phyloP scores from a whole-genome alignment of 225 moss, liverwort and hornwort genomes.

The Marchantia polymorpha region DNA sequence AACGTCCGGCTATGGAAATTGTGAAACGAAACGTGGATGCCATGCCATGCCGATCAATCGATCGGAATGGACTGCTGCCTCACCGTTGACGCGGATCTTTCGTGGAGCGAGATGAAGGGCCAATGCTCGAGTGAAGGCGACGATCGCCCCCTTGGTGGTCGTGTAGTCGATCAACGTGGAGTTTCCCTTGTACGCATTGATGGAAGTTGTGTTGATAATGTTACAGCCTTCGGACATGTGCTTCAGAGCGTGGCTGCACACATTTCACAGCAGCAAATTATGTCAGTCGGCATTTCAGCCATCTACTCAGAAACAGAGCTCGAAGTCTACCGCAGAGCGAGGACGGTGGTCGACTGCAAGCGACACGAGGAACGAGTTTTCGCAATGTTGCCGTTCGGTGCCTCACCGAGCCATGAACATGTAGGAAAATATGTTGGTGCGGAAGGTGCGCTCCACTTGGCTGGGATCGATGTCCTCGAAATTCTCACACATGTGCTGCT shows the following conservation, averaged over 20 bases:
- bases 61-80: background rate
- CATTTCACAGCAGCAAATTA: background rate
- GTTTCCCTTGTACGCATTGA: constrained; percentile 85
- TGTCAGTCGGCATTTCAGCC: too few relatives aligned
- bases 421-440: constrained; percentile 73
- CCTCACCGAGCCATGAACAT: constrained; percentile 60
- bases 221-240: constrained; percentile 75
- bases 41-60: too few relatives aligned
- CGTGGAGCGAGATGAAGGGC: constrained; percentile 76
- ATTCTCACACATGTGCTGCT: constrained; percentile 57
- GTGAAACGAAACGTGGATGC: too few relatives aligned
- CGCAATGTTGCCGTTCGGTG: background rate
- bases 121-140: constrained; percentile 66
- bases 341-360: background rate
- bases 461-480: constrained; percentile 72
- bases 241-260: constrained; percentile 56
- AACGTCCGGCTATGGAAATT: background rate
- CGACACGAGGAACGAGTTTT: background rate
- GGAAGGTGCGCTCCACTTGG: constrained; percentile 74
- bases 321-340: background rate
- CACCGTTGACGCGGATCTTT: constrained; percentile 83
- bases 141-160: constrained; percentile 83
- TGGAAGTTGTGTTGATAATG: constrained; percentile 70
- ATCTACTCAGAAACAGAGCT: background rate
- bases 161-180: constrained; percentile 70